These are phyloP conservation scores for Gentiana dahurica DNA, from an alignment of 257 asterid genomes.

Conservation along the genomic window DNA sequence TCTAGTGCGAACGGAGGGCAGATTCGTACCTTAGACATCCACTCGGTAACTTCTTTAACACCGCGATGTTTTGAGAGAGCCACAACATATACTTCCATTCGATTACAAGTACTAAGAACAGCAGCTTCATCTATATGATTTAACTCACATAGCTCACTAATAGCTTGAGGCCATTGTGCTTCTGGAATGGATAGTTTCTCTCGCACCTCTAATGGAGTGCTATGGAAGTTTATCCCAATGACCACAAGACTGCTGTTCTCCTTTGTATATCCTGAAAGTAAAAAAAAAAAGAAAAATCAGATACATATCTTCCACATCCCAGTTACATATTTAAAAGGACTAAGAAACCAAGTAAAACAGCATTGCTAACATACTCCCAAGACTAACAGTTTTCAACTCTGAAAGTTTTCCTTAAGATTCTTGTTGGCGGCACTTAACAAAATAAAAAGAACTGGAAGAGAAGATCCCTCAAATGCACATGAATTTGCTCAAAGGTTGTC, in stretches of 20 bases:
- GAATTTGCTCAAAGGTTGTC: too few relatives aligned
- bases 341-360: too few relatives aligned
- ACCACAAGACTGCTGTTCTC: constrained; percentile 69
- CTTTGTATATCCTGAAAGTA: constrained; percentile 68
- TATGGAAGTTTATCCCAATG: constrained; percentile 65
- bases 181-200: constrained; percentile 92
- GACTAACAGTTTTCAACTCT: too few relatives aligned
- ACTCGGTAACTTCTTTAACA: constrained; percentile 83
- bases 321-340: constrained; percentile 2
- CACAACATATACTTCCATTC: constrained; percentile 78
- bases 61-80: constrained; percentile 86
- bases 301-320: too few relatives aligned
- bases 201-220: constrained; percentile 78
- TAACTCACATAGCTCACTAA: constrained; percentile 56
- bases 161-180: constrained; percentile 75
- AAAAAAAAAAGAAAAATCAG: neutral
- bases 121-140: constrained; percentile 97
- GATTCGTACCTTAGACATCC: constrained; percentile 88
- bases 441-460: too few relatives aligned
- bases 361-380: too few relatives aligned
- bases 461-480: too few relatives aligned
- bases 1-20: too few relatives aligned
- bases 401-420: too few relatives aligned
- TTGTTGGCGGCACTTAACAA: too few relatives aligned
- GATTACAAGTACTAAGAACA: constrained; percentile 84